These are phyloP conservation scores for Lactifluus volemus DNA, from an alignment of 768 basidiomycete species.

Conservation along the genomic window DNA sequence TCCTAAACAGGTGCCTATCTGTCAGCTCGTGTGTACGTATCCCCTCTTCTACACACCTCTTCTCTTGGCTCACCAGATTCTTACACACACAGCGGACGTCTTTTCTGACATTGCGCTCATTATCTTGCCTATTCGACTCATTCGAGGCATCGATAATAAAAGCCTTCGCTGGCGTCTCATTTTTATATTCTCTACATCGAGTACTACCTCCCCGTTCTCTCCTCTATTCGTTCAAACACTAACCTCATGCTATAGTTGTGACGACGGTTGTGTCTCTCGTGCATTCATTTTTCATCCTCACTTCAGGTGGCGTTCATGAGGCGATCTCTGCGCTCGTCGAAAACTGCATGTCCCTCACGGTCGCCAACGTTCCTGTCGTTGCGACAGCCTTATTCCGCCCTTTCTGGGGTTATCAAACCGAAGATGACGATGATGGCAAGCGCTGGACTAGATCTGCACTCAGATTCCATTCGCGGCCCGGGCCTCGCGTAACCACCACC, in stretches of 20 bases:
- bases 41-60: not conserved
- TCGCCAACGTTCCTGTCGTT: slow-evolving; percentile 15
- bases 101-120: slow-evolving; percentile 40
- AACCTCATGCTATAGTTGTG: slow-evolving; percentile 12
- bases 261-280: slow-evolving; percentile 26
- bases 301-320: slow-evolving; percentile 22
- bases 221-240: not conserved
- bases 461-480: slow-evolving; percentile 17
- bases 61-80: not conserved
- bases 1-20: slow-evolving; percentile 39
- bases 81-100: slow-evolving; percentile 34
- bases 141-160: slow-evolving; percentile 35
- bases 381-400: slow-evolving; percentile 14
- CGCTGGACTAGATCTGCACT: slow-evolving; percentile 12
- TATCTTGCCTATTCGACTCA: slow-evolving; percentile 35
- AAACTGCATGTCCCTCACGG: slow-evolving; percentile 18
- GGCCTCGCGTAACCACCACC: not conserved
- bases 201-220: slow-evolving; percentile 25
- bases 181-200: slow-evolving; percentile 47
- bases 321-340: slow-evolving; percentile 27
- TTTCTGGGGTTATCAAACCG: not conserved
- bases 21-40: slow-evolving; percentile 43
- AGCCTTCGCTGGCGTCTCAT: slow-evolving; percentile 34
- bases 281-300: slow-evolving; percentile 24
- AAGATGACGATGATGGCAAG: slow-evolving; percentile 14